phyloP scores from a whole-genome alignment of 345 rosid genomes.

The Atalantia buxifolia region DNA sequence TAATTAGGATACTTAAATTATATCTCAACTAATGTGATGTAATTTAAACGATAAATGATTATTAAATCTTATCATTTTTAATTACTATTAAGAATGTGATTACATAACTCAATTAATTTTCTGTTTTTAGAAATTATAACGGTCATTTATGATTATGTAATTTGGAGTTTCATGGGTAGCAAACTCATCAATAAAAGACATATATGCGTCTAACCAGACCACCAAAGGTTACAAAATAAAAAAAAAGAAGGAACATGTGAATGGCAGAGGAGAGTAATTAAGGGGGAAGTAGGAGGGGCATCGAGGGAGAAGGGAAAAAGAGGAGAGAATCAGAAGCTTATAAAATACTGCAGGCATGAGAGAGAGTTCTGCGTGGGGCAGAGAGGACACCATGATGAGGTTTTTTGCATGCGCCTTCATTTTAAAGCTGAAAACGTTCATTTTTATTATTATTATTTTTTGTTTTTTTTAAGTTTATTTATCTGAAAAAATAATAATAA shows the following conservation, averaged over 20 bases:
- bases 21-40: no score
- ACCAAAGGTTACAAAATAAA: no score
- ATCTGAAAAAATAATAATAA: no score
- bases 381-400: constrained; percentile 71
- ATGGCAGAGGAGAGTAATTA: constrained; percentile 10
- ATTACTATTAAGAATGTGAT: no score
- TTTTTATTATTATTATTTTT: background rate
- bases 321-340: constrained; percentile 37
- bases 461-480: no score
- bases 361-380: constrained; percentile 49
- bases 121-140: no score
- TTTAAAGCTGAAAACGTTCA: constrained; percentile 42
- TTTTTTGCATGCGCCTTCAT: constrained; percentile 81
- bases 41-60: no score
- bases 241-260: background rate
- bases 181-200: background rate
- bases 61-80: no score
- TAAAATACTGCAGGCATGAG: constrained; percentile 41
- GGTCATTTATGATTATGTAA: background rate
- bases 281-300: background rate
- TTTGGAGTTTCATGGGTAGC: background rate
- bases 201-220: no score
- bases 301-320: background rate
- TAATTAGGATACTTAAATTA: no score
- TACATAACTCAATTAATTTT: no score